Conservation (phyloP, 768 basidiomycete genomes). For the Leccinum subgranulosum region DNA sequence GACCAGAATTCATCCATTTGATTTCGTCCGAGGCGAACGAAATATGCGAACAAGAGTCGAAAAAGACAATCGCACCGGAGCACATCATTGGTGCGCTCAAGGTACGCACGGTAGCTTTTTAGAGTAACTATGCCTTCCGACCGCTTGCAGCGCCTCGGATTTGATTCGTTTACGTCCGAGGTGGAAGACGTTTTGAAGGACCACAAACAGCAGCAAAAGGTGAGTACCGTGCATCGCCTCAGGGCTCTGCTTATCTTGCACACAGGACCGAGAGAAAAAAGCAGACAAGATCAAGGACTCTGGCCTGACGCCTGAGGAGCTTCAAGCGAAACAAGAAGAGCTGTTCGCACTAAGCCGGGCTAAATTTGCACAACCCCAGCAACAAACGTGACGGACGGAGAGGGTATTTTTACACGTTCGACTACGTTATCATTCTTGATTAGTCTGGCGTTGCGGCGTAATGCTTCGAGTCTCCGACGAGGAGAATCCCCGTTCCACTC, state of each 20-base stretch:
- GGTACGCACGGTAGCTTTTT: slow-evolving; percentile 39
- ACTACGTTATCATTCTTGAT: slow-evolving; percentile 33
- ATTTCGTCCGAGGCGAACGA: slow-evolving; percentile 98
- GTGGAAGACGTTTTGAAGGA: slow-evolving; percentile 93
- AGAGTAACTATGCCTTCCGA: neutral
- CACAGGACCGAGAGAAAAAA: slow-evolving; percentile 87
- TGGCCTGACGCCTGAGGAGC: slow-evolving; percentile 88
- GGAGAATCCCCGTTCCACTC: slow-evolving; percentile 77
- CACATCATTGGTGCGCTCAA: slow-evolving; percentile 92
- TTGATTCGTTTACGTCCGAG: slow-evolving; percentile 86
- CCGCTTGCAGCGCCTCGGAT: slow-evolving; percentile 73
- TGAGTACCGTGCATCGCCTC: slow-evolving; percentile 29
- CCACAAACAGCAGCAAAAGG: slow-evolving; percentile 95
- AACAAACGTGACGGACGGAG: slow-evolving; percentile 22
- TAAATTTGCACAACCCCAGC: slow-evolving; percentile 65
- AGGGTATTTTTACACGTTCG: slow-evolving; percentile 22
- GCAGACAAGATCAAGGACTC: slow-evolving; percentile 85
- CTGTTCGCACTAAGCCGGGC: slow-evolving; percentile 91
- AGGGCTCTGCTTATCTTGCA: slow-evolving; percentile 4
- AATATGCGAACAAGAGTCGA: slow-evolving; percentile 95
- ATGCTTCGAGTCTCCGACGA: slow-evolving; percentile 48
- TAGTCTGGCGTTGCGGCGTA: slow-evolving; percentile 41
- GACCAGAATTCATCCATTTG: slow-evolving; percentile 92
- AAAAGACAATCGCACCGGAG: slow-evolving; percentile 98
- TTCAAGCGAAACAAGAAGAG: slow-evolving; percentile 81